Base-by-base conservation (phyloP, 2,329 filamentous ascomycete species). In the Xylariaceae sp. region DNA sequence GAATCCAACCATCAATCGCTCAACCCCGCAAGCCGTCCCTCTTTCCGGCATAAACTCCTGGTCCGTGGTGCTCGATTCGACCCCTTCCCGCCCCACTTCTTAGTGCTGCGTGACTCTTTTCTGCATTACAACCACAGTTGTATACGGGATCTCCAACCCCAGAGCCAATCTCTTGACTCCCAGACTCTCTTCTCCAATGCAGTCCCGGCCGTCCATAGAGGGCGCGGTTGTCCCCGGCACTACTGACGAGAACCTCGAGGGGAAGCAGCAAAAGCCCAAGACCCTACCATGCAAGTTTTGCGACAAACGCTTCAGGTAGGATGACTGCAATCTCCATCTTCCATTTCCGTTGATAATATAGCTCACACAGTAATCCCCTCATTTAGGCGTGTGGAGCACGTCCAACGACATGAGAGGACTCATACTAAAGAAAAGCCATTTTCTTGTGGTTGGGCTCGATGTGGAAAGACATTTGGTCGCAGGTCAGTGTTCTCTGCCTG, bases 361-460 rank as follows among this genome's bases (percentile, higher is more conserved):
- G 64, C 73, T 75, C 70, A 76, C 72, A 71, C 68, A 69, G 61
- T 60, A 54, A 59, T 67, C 67, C 49, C 56, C 66, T 57, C 64
- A 61, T 68, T 68, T 70, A 83, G 81, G 68, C 80, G 81, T 63
- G 80, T 84, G 61, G 81, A 85, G 68, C 81, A 85, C 69, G 80
- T 85, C 49, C 80, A 84, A 68, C 75, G 81, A 65, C 81, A 85
- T 67, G 80, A 84, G 68, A 76, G 81, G 58, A 84, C 80, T 32
- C 81, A 85, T 69, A 85, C 81, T 61, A 84, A 84, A 64, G 81
- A 84, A 70, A 84, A 84, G 67, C 81, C 81, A 8, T 85, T 84
- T 65, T 75, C 78, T 47, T 85, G 81, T 62, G 73, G 65, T 57
- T 83, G 80, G 78, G 76, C 76, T 65, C 75, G 78, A 40, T 85